Conservation (phyloP, 2,329 filamentous ascomycete genomes). For the Talaromyces sp. region DNA sequence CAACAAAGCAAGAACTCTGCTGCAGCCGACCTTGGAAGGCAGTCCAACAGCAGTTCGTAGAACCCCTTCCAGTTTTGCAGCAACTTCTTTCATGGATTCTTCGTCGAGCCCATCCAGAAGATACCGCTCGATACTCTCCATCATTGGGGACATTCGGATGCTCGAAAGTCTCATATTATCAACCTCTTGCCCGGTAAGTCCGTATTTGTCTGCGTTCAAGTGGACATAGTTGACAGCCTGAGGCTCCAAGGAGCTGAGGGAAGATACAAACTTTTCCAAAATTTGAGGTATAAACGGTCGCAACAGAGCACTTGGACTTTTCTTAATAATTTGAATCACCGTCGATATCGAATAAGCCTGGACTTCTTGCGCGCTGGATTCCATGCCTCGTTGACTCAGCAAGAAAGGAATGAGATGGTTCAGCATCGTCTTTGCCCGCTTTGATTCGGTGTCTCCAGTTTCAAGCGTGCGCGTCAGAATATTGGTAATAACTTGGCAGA, state of each 20-base stretch:
- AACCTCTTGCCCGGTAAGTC: constrained; percentile 81
- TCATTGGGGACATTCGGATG: constrained; percentile 81
- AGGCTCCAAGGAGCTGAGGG: constrained; percentile 83
- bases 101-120: constrained; percentile 73
- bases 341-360: constrained; percentile 77
- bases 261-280: constrained; percentile 70
- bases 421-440: constrained; percentile 72
- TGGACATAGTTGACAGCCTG: constrained; percentile 90
- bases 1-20: constrained; percentile 75
- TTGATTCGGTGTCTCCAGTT: constrained; percentile 59
- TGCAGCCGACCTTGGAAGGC: constrained; percentile 89
- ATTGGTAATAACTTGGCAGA: constrained; percentile 80
- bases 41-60: constrained; percentile 85
- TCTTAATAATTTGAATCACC: constrained; percentile 83
- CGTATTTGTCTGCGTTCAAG: constrained; percentile 76
- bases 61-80: constrained; percentile 65
- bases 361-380: constrained; percentile 83
- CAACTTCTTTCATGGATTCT: constrained; percentile 67
- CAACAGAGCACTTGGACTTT: constrained; percentile 68
- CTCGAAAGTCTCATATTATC: constrained; percentile 78
- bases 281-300: constrained; percentile 77
- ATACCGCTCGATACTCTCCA: constrained; percentile 84
- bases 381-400: constrained; percentile 79
- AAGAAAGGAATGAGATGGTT: constrained; percentile 85
- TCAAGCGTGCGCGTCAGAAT: constrained; percentile 81